A percentile compares a stretch with the other conserved stretches of the same genome.
Conservation (phyloP, 2,329 filamentous ascomycete genomes). For the Blastomyces emzantsi region DNA sequence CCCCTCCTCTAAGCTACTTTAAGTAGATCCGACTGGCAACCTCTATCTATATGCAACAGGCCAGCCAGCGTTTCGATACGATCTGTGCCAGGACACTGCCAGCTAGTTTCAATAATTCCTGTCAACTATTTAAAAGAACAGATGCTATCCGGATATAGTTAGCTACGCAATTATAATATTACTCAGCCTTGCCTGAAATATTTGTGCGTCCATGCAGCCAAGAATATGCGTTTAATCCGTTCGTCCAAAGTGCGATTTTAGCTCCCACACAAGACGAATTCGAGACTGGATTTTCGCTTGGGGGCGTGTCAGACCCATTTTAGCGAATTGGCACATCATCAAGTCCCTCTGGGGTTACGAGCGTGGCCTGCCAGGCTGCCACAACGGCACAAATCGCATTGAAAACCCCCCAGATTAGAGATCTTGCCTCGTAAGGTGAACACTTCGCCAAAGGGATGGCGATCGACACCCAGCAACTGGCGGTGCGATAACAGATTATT, state of each 20-base stretch:
- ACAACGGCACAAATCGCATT: not conserved
- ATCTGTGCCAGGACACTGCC: not conserved
- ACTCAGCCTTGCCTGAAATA: slow-evolving; percentile 2
- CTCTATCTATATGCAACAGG: not conserved
- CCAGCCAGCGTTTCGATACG: not conserved
- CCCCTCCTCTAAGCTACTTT: not conserved
- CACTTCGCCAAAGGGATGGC: not conserved
- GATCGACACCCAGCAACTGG: not conserved
- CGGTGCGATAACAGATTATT: not conserved
- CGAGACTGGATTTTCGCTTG: not conserved
- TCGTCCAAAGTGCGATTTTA: not conserved
- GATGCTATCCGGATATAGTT: not conserved
- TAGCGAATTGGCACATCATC: not conserved
- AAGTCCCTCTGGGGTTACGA: not conserved
- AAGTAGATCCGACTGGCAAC: not conserved
- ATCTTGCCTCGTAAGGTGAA: not conserved
- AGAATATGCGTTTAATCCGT: not conserved
- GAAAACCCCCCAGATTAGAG: not conserved
- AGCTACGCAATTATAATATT: too few relatives aligned
- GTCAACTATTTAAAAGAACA: not conserved
- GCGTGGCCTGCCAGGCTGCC: not conserved
- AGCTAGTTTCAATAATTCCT: not conserved
- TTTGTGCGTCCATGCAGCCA: slow-evolving; percentile 1
- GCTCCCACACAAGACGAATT: not conserved
- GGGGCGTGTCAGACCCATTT: not conserved